Evolutionary conservation across 1,284 basidiomycete species (phyloP).

Genomic region (Cutaneotrichosporon sp.): DNA sequence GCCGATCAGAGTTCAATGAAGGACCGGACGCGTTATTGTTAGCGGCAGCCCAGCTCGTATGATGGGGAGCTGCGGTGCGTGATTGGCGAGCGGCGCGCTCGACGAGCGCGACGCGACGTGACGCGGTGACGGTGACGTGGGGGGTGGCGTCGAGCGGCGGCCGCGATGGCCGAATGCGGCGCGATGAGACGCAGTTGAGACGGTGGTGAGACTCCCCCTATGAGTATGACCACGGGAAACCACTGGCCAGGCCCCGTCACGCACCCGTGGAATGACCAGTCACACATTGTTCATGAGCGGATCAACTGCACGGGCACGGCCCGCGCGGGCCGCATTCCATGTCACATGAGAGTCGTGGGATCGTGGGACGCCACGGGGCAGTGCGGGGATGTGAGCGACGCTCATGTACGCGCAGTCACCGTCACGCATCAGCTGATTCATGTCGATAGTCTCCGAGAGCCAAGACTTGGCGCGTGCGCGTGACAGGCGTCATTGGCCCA

Average conservation of each 20-base stretch:
- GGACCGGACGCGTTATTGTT: too few species aligned
- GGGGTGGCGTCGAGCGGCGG: too few species aligned
- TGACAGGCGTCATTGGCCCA: background rate
- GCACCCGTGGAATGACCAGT: background rate
- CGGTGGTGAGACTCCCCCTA: too few species aligned
- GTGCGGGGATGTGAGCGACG: background rate
- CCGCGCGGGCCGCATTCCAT: too few species aligned
- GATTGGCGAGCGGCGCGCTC: too few species aligned
- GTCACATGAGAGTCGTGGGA: background rate
- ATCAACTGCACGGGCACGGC: background rate
- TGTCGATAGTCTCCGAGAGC: background rate
- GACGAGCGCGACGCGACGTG: too few species aligned
- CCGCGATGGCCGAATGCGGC: too few species aligned
- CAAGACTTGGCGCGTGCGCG: background rate
- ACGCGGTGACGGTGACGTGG: too few species aligned
- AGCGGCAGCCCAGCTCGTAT: too few species aligned
- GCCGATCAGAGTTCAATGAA: too few species aligned
- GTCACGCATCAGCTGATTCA: conserved; percentile 6
- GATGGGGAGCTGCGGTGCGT: too few species aligned
- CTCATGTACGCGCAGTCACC: background rate
- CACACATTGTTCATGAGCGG: background rate
- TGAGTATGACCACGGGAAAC: background rate
- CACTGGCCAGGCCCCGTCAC: background rate
- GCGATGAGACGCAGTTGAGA: too few species aligned
- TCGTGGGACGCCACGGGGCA: background rate